Evolutionary conservation across 441 rosid species (phyloP).

Genomic region (Biscutella auriculata): DNA sequence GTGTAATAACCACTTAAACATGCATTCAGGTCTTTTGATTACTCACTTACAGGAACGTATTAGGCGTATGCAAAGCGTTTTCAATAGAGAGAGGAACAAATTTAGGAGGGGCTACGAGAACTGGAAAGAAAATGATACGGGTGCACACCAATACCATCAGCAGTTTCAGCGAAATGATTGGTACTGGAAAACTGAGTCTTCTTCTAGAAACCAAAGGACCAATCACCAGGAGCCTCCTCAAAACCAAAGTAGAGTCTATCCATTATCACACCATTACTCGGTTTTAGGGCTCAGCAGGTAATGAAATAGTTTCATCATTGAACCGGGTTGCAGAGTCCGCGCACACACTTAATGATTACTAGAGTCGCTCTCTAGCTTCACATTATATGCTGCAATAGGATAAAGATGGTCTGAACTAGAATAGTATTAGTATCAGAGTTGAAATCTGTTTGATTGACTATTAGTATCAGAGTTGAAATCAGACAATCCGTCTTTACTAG

Average conservation of each 20-base stretch:
- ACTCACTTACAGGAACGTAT: slow-evolving; percentile 61
- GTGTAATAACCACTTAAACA: background rate
- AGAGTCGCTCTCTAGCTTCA: background rate
- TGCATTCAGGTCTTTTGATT: background rate
- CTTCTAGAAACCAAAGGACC: slow-evolving; percentile 50
- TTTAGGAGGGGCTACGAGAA: slow-evolving; percentile 57
- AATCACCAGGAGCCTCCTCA: slow-evolving; percentile 40
- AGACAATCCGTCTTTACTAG: background rate
- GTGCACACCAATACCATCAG: slow-evolving; percentile 54
- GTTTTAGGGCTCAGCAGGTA: slow-evolving; percentile 90
- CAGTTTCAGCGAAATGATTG: slow-evolving; percentile 91
- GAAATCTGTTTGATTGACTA: background rate
- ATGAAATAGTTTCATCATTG: background rate
- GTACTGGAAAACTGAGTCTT: slow-evolving; percentile 79
- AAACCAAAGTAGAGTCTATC: slow-evolving; percentile 40
- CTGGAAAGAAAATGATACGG: slow-evolving; percentile 62
- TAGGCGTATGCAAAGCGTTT: slow-evolving; percentile 91
- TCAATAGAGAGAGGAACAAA: slow-evolving; percentile 77
- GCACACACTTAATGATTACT: background rate
- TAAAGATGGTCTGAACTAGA: background rate
- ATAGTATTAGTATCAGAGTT: background rate
- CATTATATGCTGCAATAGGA: background rate
- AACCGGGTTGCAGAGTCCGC: background rate
- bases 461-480: background rate
- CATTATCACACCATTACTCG: slow-evolving; percentile 86